These are phyloP conservation scores for Aspergillus brunneoviolaceus DNA, from an alignment of 2,329 filamentous ascomycete genomes.

Conservation along the genomic window DNA sequence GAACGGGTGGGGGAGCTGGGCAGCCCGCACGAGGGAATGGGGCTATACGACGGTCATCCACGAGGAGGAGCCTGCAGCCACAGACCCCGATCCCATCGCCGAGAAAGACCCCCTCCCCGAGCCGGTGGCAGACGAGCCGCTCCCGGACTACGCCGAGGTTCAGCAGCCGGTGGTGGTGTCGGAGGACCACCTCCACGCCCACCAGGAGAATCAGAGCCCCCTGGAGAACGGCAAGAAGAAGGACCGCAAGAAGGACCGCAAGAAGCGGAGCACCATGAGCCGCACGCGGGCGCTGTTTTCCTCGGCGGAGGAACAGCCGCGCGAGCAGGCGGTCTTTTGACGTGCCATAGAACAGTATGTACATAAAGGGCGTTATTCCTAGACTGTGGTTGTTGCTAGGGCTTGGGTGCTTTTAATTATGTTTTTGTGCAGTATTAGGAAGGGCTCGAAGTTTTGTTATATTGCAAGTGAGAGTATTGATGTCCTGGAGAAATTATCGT, in stretches of 20 bases:
- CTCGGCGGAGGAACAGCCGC: conserved; percentile 1
- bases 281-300: conserved; percentile 4
- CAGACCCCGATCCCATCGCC: not conserved
- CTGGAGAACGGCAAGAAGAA: not conserved
- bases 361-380: not conserved
- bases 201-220: not conserved
- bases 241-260: conserved; percentile 2
- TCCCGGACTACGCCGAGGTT: conserved; percentile 2
- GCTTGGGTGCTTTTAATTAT: too few species aligned
- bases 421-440: too few species aligned
- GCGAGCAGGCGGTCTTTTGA: not conserved
- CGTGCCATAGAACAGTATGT: not conserved
- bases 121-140: not conserved
- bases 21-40: not conserved
- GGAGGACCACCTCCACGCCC: not conserved
- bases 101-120: not conserved
- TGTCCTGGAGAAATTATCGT: too few species aligned
- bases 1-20: conserved; percentile 1
- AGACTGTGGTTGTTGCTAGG: not conserved
- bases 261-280: conserved; percentile 1
- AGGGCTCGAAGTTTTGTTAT: too few species aligned
- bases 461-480: too few species aligned
- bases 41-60: not conserved
- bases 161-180: not conserved
- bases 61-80: not conserved